Base-by-base conservation (phyloP, 306 rosid species). In the Lathyrus aphaca region DNA sequence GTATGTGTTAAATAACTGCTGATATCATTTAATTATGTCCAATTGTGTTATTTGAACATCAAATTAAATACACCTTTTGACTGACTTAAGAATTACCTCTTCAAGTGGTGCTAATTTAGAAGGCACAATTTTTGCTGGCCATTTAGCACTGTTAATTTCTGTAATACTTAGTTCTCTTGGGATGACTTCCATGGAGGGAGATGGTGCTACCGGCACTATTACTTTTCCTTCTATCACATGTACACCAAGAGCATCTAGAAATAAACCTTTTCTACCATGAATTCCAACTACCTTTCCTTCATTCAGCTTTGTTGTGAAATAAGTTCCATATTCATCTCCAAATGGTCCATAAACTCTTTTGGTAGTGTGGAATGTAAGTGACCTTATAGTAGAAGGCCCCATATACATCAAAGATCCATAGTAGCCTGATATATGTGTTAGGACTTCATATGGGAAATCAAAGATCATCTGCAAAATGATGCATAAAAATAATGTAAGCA, bases 231-330 rank as follows among this genome's bases (percentile, higher is more conserved):
- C 97, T 14, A 84, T 42, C 17, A 81, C 77, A 77, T 88, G 89
- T 7, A 88, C 97, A 12, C 98, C 97, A 15, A 94, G 75, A 60
- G 95, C 88, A 77, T 94, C 97, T 50, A 94, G 62, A 80, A 94
- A 94, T 68, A 94, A 66, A 48, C 98, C 98, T 46, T 73, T 80
- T 75, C 94, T 85, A 50, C 97, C 98, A 73, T 94, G 94, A 78
- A 94, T 72, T 14, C 98, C 98, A 70, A 81, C 89, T 11, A 94
- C 80, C 72, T 82, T 87, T 42, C 98, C 97, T 78, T 87, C 95
- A 74, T 69, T 94, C 42, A 78, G 56, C 79, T 64, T 86, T 65
- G 90, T 82, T 55, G 86, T 85, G 72, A 94, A 90, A 21, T 76
- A 60, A 62, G 81, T 81, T 72, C 97, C 98, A 64, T 76, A 72